A percentile compares a stretch with the other conserved stretches of the same genome.
Conservation (phyloP, 1,139 yeast species). For the Blastobotrys raffinosifermentans region DNA sequence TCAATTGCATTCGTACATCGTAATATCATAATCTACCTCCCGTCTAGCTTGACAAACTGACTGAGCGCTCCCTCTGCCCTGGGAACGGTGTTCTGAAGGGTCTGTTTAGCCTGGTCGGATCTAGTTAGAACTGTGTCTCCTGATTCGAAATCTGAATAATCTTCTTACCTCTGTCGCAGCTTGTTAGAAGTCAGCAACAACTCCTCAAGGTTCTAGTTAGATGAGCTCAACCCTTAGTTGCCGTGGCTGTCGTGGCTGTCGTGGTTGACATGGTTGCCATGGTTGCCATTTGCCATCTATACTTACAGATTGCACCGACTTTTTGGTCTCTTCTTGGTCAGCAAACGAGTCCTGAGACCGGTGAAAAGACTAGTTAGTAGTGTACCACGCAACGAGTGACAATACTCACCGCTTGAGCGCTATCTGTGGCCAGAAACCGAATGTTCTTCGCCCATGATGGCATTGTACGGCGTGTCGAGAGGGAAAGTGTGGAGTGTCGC, state of each 20-base stretch:
- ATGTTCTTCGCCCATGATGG: conserved; percentile 7
- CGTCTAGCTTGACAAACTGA: conserved; percentile 16
- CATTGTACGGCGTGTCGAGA: background rate
- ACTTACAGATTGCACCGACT: conserved; percentile 3
- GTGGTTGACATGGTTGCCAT: too few species aligned
- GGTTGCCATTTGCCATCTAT: background rate
- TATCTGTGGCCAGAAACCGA: conserved; percentile 4
- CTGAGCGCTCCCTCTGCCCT: conserved; percentile 22
- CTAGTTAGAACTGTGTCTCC: conserved; percentile 12
- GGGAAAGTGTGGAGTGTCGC: too few species aligned
- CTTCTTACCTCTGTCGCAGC: conserved; percentile 18
- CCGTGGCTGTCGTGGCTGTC: too few species aligned
- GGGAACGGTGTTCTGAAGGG: conserved; percentile 20
- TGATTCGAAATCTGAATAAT: background rate
- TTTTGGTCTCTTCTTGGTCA: conserved; percentile 20
- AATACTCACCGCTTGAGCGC: conserved; percentile 7
- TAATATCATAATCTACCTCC: conserved; percentile 5
- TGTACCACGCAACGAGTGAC: background rate
- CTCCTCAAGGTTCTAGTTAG: conserved; percentile 18
- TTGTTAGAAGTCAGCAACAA: conserved; percentile 18
- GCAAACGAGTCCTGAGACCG: conserved; percentile 24
- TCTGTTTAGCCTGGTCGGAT: conserved; percentile 16
- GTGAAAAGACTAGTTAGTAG: conserved; percentile 17
- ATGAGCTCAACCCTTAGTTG: too few species aligned
- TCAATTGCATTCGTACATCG: background rate